A percentile compares a stretch with the other conserved stretches of the same genome.
phyloP scores from a whole-genome alignment of 73 alveolate genomes.

The Urostyla sp. region DNA sequence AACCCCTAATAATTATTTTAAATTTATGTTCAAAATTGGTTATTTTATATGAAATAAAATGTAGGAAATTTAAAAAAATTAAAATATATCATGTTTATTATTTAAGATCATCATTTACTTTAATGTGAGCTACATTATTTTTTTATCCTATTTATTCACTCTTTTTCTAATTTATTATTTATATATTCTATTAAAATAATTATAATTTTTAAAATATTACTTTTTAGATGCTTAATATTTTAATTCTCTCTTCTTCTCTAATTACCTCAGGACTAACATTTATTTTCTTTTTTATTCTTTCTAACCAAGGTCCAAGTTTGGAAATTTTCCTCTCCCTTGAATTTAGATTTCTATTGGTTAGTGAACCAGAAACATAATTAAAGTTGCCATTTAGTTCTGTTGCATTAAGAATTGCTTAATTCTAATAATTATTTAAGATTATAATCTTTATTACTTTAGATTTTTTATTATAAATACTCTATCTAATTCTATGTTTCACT shows the following conservation, averaged over 20 bases:
- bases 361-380: constrained; percentile 33
- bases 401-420: constrained; percentile 52
- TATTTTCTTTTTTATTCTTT: constrained; percentile 18
- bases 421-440: background rate
- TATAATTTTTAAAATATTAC: no score
- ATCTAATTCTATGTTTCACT: constrained; percentile 14
- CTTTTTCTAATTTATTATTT: no score
- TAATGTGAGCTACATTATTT: no score
- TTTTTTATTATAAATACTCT: constrained; percentile 11
- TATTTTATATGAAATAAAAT: no score
- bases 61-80: no score
- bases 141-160: no score
- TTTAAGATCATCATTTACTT: no score
- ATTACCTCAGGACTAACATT: constrained; percentile 26
- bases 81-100: no score
- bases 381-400: constrained; percentile 19
- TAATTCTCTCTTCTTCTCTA: constrained; percentile 36
- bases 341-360: background rate
- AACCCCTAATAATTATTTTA: no score
- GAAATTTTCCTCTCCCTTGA: constrained; percentile 12
- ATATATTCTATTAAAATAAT: no score
- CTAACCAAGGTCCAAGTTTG: constrained; percentile 34
- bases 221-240: constrained; percentile 8
- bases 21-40: no score
- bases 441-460: background rate